These are phyloP conservation scores for Dioscorea dumetorum DNA, from an alignment of 106 monocot genomes.

Conservation along the genomic window DNA sequence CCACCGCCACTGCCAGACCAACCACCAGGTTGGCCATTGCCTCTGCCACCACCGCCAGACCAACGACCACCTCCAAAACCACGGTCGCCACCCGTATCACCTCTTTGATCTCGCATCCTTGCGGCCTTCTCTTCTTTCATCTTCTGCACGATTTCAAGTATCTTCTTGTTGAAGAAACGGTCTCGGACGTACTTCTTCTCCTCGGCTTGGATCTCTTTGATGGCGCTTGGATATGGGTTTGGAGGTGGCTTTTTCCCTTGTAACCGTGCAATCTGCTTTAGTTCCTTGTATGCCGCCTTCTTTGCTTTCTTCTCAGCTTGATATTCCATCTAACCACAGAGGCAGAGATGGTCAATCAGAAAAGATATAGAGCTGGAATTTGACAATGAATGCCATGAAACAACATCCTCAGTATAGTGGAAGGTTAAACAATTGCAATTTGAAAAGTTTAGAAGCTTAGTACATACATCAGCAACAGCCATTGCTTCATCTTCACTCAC, in stretches of 20 bases:
- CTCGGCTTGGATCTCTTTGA: conserved; percentile 84
- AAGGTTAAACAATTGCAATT: conserved; percentile 1
- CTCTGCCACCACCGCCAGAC: not conserved
- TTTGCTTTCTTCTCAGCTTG: conserved; percentile 72
- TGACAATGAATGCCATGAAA: not conserved
- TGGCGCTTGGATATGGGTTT: conserved; percentile 80
- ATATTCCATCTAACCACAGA: conserved; percentile 69
- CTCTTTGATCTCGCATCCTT: conserved; percentile 14
- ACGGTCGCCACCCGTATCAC: not conserved
- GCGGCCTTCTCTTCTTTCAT: conserved; percentile 62
- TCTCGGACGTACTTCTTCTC: conserved; percentile 60
- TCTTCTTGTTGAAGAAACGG: conserved; percentile 79
- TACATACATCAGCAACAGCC: conserved; percentile 85
- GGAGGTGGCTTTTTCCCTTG: conserved; percentile 74
- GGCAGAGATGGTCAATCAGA: conserved; percentile 1
- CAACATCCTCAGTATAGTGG: not conserved
- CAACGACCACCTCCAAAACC: no score
- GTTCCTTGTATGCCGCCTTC: conserved; percentile 69
- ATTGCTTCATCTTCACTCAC: conserved; percentile 84
- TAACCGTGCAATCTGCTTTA: conserved; percentile 57
- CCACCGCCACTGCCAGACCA: not conserved
- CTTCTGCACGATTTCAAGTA: conserved; percentile 52
- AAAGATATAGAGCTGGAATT: not conserved
- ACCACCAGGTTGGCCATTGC: not conserved
- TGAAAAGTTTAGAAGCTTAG: not conserved